These are phyloP conservation scores for Fraxinus excelsior DNA, from an alignment of 257 asterid genomes.

Conservation along the genomic window DNA sequence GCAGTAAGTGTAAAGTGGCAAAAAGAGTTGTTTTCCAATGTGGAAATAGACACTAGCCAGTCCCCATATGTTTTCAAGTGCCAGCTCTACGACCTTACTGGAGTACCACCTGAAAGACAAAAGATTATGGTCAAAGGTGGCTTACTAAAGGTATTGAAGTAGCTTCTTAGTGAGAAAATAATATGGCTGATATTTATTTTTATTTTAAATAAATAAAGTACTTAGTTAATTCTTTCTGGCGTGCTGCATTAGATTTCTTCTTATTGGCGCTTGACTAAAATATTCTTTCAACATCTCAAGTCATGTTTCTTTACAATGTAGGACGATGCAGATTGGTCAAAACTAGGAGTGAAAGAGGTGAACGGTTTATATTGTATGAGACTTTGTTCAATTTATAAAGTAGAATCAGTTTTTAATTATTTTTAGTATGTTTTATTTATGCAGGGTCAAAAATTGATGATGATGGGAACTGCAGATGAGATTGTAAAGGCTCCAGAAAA, in stretches of 20 bases:
- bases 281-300: constrained; percentile 6
- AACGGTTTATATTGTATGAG: constrained; percentile 12
- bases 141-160: constrained; percentile 71
- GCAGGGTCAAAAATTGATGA: constrained; percentile 98
- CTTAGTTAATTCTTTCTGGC: constrained; percentile 16
- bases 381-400: constrained; percentile 5
- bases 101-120: constrained; percentile 99
- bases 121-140: constrained; percentile 99
- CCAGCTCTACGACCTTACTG: constrained; percentile 93
- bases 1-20: constrained; percentile 99
- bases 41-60: constrained; percentile 90
- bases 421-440: constrained; percentile 17
- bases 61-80: constrained; percentile 91
- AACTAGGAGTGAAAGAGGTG: constrained; percentile 93
- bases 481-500: constrained; percentile 96
- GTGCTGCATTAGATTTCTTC: constrained; percentile 14
- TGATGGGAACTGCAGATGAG: constrained; percentile 99
- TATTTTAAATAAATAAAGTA: constrained; percentile 13
- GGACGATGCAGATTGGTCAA: constrained; percentile 98
- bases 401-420: constrained; percentile 15
- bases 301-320: constrained; percentile 33
- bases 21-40: constrained; percentile 69
- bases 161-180: neutral
- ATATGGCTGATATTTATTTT: neutral
- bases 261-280: constrained; percentile 13